Evolutionary conservation across 2,329 filamentous ascomycete genomes (phyloP), one percentile per base, ranked within the genome.

Genomic region (Neocucurbitaria cava): DNA sequence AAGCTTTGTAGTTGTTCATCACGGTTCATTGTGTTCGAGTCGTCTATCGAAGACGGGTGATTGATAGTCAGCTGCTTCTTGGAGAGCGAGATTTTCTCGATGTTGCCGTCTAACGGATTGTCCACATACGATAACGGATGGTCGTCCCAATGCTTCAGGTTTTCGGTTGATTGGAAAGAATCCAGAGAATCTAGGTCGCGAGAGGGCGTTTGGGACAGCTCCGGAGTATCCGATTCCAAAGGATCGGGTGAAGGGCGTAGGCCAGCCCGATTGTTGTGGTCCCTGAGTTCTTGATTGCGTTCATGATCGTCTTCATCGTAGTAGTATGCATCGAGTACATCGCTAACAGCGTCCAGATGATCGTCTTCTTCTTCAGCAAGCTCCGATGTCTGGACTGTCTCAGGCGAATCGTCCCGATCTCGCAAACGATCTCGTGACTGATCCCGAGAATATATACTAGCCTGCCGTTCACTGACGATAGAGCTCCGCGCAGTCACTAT

Each of bases 401-500:
- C 69, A n/a, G 66, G 68, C 8, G 69, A 72, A n/a, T 67, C 60
- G 42, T 70, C 67, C 17, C 68, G 66, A 31, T 71, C 63, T 17
- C 59, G 60, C 11, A 66, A 43, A 21, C 67, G 52, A 41, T 67
- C 63, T 61, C 66, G 43, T 6, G 71, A 70, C 17, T 62, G 59
- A 36, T 71, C 65, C 54, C 68, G 54, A 4, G 69, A 72, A 88
- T 87, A 69, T 84, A 68, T 50, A 54, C 71, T 71, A 15, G 50
- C 58, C 18, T 65, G 68, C 17, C 55, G 61, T 81, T 95, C 77
- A 78, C 82, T 89, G 3, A 51, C 59, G 48, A 88, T 82, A 1
- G 90, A 92, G 78, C 90, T 96, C 56, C 87, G 86, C 64, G 90
- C 92, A 3, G 92, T 95, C 60, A 89, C 74, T 45, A 95, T 82